A percentile compares a stretch with the other conserved stretches of the same genome.
Evolutionary conservation across 2,329 filamentous ascomycete genomes (phyloP).

Genomic region (Lomentospora prolificans): DNA sequence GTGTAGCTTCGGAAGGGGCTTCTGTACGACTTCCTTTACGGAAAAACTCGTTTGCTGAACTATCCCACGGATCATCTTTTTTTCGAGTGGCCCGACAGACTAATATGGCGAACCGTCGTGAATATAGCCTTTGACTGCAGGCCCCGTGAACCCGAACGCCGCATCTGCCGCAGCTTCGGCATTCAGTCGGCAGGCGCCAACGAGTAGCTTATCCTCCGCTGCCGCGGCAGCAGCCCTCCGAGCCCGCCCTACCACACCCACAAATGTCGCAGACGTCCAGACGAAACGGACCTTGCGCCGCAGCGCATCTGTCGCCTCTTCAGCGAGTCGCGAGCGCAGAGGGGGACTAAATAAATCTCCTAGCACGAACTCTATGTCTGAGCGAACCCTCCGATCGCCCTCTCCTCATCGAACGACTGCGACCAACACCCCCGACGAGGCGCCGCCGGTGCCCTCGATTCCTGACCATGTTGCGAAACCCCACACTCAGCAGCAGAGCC

Average conservation of each 20-base stretch:
- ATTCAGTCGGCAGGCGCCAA: slow-evolving; percentile 49
- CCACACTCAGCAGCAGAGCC: slow-evolving; percentile 10
- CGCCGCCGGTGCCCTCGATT: slow-evolving; percentile 68
- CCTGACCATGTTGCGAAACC: slow-evolving; percentile 36
- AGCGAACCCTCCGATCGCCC: slow-evolving; percentile 75
- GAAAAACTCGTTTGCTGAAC: background rate
- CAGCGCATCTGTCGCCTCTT: slow-evolving; percentile 61
- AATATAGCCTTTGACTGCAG: slow-evolving; percentile 49
- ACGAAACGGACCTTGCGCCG: slow-evolving; percentile 77
- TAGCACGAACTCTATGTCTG: slow-evolving; percentile 76
- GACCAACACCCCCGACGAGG: slow-evolving; percentile 29
- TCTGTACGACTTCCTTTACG: background rate
- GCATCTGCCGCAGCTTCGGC: slow-evolving; percentile 74
- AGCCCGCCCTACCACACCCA: slow-evolving; percentile 67
- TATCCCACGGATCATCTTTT: background rate
- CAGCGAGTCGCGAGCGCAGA: slow-evolving; percentile 31
- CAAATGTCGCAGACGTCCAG: slow-evolving; percentile 70
- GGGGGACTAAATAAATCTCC: slow-evolving; percentile 49
- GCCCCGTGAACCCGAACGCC: slow-evolving; percentile 61
- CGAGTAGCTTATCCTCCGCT: slow-evolving; percentile 62
- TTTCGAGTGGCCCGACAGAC: background rate
- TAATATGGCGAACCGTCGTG: slow-evolving; percentile 8
- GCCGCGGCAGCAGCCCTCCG: slow-evolving; percentile 80
- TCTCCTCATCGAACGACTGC: slow-evolving; percentile 46
- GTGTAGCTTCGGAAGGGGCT: background rate